Evolutionary conservation across 2,329 filamentous ascomycete species (phyloP), one percentile per base, ranked within the genome.

Genomic region (Zymoseptoria tritici): DNA sequence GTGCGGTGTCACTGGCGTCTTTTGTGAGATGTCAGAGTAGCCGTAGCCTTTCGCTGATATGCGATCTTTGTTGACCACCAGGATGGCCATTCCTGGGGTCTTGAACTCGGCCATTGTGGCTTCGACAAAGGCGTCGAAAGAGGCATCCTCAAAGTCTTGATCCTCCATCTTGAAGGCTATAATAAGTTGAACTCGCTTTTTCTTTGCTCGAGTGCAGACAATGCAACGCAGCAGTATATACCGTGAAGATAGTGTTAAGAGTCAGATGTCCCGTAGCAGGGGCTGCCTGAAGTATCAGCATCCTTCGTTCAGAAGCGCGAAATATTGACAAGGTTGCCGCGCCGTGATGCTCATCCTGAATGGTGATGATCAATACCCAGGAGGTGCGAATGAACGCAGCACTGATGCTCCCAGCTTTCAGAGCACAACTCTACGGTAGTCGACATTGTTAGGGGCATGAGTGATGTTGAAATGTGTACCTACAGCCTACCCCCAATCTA

Each of bases 1-100:
- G 16, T 68, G 55, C 3, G 67, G 63, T 9, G 66, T 70, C 5
- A 69, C 63, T 16, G 46, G 62, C 46, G 29, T 60, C 36, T 54
- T 56, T 36, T 54, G 19, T 8, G 57, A 49, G 31, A 56, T 2
- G 51, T 60, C 54, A 49, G 60, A 31, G 22, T 52, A 58, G 13
- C 60, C 58, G 46, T 56, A 60, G 46, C 60, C 60, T 56, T 65
- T 67, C 8, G 62, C 61, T 49, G 59, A 63, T 11, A 62, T 64
- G 20, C 59, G 24, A 42, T 65, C 54, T 13, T 60, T 56, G 31
- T 62, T 53, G 4, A 65, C 31, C 4, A 67, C 61, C 4, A 63
- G 55, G 31, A 68, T 57, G 8, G 64, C 60, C 42, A 67, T 54
- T 46, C 66, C 66, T 16, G 65, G 62, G 7, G 60, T 63, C 31